Percentiles rank a stretch among this genome's conserved stretches.
phyloP scores from a whole-genome alignment of 371 early-diverging fungal species.

The Mortierella sp. region DNA sequence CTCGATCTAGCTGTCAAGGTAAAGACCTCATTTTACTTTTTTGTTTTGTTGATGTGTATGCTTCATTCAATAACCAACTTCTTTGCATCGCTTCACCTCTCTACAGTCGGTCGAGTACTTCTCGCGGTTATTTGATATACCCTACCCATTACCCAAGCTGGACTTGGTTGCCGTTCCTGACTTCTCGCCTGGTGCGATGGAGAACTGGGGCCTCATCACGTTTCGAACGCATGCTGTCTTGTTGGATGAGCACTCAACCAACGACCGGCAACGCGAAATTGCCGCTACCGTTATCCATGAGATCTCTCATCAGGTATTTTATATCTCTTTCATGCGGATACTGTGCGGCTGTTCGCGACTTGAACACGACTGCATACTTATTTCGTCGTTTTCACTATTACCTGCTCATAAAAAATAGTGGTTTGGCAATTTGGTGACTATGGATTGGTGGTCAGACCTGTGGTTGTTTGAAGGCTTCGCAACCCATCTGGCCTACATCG shows the following conservation, averaged over 20 bases:
- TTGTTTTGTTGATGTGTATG: background rate
- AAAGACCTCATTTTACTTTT: background rate
- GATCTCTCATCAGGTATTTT: constrained; percentile 86
- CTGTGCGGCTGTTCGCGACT: too few relatives aligned
- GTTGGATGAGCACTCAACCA: constrained; percentile 67
- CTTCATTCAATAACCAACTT: too few relatives aligned
- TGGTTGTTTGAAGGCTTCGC: constrained; percentile 99
- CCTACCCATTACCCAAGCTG: constrained; percentile 91
- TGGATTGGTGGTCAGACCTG: constrained; percentile 89
- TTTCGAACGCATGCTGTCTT: constrained; percentile 86
- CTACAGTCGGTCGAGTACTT: constrained; percentile 49
- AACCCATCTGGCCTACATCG: constrained; percentile 91
- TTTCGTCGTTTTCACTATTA: background rate
- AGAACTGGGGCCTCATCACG: constrained; percentile 98
- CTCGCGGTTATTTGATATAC: constrained; percentile 60
- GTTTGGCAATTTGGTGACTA: constrained; percentile 98
- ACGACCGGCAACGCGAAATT: constrained; percentile 74
- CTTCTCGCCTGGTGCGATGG: constrained; percentile 92
- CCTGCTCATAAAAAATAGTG: constrained; percentile 62
- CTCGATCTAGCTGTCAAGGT: constrained; percentile 78
- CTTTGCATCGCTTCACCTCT: background rate
- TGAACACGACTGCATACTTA: background rate
- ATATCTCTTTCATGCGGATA: background rate
- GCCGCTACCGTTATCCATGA: constrained; percentile 94
- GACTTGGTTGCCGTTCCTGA: constrained; percentile 94